Evolutionary conservation across 1,139 yeast species (phyloP).

Genomic region (Blastobotrys serpentis): DNA sequence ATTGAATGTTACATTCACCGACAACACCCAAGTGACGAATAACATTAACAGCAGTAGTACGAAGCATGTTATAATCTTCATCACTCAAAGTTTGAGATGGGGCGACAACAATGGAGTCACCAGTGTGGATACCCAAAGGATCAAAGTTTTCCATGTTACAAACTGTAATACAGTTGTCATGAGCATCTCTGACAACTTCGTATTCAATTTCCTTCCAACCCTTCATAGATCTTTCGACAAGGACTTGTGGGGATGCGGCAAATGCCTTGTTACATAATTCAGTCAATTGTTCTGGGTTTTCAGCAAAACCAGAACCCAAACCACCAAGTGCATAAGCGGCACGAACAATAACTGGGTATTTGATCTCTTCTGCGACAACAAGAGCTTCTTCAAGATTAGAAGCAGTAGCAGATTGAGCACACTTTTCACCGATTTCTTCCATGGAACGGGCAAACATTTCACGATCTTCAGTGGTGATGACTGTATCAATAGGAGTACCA

Average conservation of each 20-base stretch:
- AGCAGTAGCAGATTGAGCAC: conserved; percentile 92
- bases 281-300: conserved; percentile 77
- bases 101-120: conserved; percentile 98
- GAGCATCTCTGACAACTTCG: conserved; percentile 97
- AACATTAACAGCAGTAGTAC: conserved; percentile 95
- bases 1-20: conserved; percentile 98
- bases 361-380: conserved; percentile 78
- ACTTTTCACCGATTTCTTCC: conserved; percentile 92
- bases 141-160: conserved; percentile 99
- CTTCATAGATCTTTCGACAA: conserved; percentile 95
- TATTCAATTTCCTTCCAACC: conserved; percentile 99
- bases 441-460: conserved; percentile 91
- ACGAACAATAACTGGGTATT: conserved; percentile 95
- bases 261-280: conserved; percentile 88
- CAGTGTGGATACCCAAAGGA: conserved; percentile 97
- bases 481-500: conserved; percentile 95
- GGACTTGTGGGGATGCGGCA: conserved; percentile 93
- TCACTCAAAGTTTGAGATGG: conserved; percentile 97
- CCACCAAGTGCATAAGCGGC: conserved; percentile 99
- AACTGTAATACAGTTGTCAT: conserved; percentile 96
- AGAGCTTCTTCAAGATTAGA: conserved; percentile 76
- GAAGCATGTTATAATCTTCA: conserved; percentile 96
- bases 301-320: conserved; percentile 97
- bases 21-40: conserved; percentile 98
- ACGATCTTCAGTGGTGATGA: conserved; percentile 96